Conservation (phyloP, 2,329 filamentous ascomycete genomes). For the Pyrenophora teres region DNA sequence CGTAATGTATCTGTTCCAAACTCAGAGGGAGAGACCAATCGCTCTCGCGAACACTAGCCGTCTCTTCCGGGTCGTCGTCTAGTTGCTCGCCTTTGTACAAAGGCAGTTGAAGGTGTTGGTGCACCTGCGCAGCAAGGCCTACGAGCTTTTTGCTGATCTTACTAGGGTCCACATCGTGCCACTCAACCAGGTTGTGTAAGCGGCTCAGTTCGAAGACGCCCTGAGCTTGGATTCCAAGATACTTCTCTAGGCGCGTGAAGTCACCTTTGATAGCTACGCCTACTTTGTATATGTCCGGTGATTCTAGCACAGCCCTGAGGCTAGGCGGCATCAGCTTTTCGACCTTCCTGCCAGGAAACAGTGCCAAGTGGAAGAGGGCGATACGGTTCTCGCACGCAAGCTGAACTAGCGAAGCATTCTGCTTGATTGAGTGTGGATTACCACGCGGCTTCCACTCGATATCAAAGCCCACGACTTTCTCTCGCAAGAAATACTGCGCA, state of each 20-base stretch:
- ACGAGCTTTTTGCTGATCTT: constrained; percentile 62
- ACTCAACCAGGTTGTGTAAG: constrained; percentile 72
- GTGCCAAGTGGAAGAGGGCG: constrained; percentile 78
- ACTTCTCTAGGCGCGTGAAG: constrained; percentile 65
- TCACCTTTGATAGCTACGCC: constrained; percentile 75
- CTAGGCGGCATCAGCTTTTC: constrained; percentile 69
- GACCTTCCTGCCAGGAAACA: constrained; percentile 41
- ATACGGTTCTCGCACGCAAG: constrained; percentile 77
- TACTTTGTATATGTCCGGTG: constrained; percentile 69
- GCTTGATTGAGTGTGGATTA: constrained; percentile 63
- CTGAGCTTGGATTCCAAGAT: constrained; percentile 63
- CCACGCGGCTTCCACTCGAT: constrained; percentile 74
- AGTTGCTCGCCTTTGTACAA: constrained; percentile 71
- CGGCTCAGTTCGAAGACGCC: constrained; percentile 84
- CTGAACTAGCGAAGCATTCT: constrained; percentile 84
- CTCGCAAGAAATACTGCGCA: constrained; percentile 67
- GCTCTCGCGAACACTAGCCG: constrained; percentile 65
- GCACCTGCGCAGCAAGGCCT: constrained; percentile 69
- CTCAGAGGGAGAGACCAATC: constrained; percentile 72
- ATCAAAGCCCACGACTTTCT: constrained; percentile 82
- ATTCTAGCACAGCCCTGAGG: constrained; percentile 73
- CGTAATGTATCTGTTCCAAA: constrained; percentile 69
- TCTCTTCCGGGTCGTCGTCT: constrained; percentile 23
- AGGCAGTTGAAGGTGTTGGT: constrained; percentile 73
- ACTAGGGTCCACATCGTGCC: constrained; percentile 59